Evolutionary conservation across 768 basidiomycete genomes (phyloP).

Genomic region (Mycena crocata): DNA sequence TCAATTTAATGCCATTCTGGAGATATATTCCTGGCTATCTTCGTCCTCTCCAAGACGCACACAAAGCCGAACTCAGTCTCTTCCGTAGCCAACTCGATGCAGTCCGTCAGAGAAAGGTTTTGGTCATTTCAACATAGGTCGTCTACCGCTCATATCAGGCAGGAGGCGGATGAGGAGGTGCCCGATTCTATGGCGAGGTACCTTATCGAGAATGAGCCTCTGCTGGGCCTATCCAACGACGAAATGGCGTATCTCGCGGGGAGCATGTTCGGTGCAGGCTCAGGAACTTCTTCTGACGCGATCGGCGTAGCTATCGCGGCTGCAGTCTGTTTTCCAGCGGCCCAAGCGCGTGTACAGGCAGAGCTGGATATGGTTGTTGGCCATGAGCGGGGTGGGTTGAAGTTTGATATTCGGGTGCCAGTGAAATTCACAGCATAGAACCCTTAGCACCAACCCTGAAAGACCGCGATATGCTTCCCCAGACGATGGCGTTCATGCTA

Average conservation of each 20-base stretch:
- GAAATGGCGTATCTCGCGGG: too few species aligned
- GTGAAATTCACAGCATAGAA: neutral
- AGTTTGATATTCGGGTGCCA: neutral
- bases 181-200: neutral
- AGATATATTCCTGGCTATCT: neutral
- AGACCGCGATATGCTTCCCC: neutral
- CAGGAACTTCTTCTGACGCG: too few species aligned
- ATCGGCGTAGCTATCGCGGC: too few species aligned
- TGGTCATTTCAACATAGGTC: neutral
- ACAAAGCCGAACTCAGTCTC: neutral
- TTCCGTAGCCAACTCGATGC: neutral
- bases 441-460: neutral
- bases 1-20: neutral
- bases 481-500: neutral
- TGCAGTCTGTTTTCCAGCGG: too few species aligned
- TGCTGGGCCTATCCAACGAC: constrained; percentile 64
- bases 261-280: too few species aligned
- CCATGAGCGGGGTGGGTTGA: constrained; percentile 32
- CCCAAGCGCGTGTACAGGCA: too few species aligned
- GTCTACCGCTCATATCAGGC: neutral
- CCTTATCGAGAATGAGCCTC: constrained; percentile 60
- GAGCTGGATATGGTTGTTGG: too few species aligned
- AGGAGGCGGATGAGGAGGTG: neutral
- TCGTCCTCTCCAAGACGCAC: neutral
- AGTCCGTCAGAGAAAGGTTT: neutral